These are phyloP conservation scores for Purshia tridentata DNA, from an alignment of 306 rosid species.

Conservation along the genomic window DNA sequence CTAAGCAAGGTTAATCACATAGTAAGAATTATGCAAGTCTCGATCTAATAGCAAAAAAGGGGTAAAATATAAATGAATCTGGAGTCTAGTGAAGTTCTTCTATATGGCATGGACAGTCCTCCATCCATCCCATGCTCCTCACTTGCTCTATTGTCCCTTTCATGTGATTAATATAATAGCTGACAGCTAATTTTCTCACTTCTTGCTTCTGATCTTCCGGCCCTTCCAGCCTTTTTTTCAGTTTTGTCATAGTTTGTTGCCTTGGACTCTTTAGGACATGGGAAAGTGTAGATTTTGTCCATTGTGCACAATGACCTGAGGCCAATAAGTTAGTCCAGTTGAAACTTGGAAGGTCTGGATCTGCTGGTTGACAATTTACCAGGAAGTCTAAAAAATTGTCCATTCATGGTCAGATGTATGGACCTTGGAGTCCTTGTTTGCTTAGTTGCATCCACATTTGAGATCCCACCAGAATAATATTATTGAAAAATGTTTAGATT, in stretches of 20 bases:
- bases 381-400: not conserved
- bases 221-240: conserved; percentile 7
- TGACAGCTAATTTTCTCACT: conserved; percentile 8
- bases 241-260: not conserved
- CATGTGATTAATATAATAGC: not conserved
- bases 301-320: not conserved
- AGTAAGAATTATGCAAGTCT: too few species aligned
- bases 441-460: not conserved
- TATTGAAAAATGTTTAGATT: not conserved
- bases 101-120: not conserved
- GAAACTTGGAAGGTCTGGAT: not conserved
- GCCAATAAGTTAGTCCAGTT: not conserved
- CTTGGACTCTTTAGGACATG: conserved; percentile 5
- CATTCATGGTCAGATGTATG: not conserved
- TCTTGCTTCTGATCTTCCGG: not conserved
- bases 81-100: not conserved
- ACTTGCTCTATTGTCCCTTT: not conserved
- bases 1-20: too few species aligned
- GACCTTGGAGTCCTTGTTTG: not conserved
- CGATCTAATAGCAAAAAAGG: too few species aligned
- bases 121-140: not conserved
- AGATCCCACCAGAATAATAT: not conserved
- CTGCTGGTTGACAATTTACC: not conserved
- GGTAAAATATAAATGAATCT: too few species aligned
- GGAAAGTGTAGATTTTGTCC: too few species aligned